These are phyloP conservation scores for Monosporascus sp. DNA, from an alignment of 2,329 filamentous ascomycete species.

Conservation along the genomic window DNA sequence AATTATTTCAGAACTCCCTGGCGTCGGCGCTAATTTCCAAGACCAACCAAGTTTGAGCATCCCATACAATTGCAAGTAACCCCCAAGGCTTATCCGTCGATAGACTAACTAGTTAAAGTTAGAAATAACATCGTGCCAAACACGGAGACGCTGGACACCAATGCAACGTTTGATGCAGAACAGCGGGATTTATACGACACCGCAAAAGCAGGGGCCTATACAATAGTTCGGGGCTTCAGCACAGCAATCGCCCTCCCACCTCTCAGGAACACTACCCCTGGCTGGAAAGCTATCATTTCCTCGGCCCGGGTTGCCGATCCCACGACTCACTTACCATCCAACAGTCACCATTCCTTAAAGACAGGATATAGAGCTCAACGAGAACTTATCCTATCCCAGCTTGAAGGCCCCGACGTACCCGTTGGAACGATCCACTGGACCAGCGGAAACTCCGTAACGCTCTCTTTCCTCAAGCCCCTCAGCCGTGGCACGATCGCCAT, in stretches of 20 bases:
- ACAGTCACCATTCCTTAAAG: slow-evolving; percentile 29
- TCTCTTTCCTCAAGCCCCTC: slow-evolving; percentile 33
- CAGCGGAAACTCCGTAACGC: slow-evolving; percentile 20
- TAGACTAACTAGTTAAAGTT: background rate
- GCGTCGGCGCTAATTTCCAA: slow-evolving; percentile 43
- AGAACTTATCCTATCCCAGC: slow-evolving; percentile 24
- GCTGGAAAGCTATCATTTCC: slow-evolving; percentile 21
- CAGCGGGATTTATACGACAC: slow-evolving; percentile 26
- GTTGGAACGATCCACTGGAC: slow-evolving; percentile 28
- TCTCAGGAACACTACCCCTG: slow-evolving; percentile 27
- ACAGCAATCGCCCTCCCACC: slow-evolving; percentile 23
- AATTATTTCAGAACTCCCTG: slow-evolving; percentile 38
- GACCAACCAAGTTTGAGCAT: slow-evolving; percentile 30
- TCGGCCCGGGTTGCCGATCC: slow-evolving; percentile 27
- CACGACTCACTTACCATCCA: slow-evolving; percentile 26
- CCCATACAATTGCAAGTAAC: slow-evolving; percentile 14
- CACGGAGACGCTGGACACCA: slow-evolving; percentile 22
- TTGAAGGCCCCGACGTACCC: slow-evolving; percentile 20
- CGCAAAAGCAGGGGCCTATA: slow-evolving; percentile 5
- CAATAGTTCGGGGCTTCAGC: slow-evolving; percentile 7
- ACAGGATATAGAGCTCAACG: slow-evolving; percentile 34
- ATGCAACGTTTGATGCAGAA: slow-evolving; percentile 29
- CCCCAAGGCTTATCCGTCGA: background rate
- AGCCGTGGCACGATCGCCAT: slow-evolving; percentile 35
- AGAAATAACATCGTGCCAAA: slow-evolving; percentile 24